phyloP scores from a whole-genome alignment of 202 grass and related monocot genomes.

The Hordeum pubiflorum region DNA sequence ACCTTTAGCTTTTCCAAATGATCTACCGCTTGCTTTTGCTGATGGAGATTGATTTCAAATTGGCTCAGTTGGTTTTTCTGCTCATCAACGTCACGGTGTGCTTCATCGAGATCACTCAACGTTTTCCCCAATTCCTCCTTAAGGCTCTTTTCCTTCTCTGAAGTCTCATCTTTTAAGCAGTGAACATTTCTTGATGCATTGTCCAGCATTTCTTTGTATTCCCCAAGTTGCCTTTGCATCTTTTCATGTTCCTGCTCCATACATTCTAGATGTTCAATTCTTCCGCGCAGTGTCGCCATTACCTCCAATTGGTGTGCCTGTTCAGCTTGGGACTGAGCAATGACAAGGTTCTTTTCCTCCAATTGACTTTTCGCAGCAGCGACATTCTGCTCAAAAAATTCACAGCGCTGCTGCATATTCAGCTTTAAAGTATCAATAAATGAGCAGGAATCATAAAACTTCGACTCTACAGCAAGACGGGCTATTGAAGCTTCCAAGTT shows the following conservation, averaged over 20 bases:
- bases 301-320: constrained; percentile 13
- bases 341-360: constrained; percentile 32
- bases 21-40: constrained; percentile 31
- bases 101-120: constrained; percentile 41
- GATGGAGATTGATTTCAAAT: constrained; percentile 32
- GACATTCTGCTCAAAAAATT: constrained; percentile 29
- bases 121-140: constrained; percentile 35
- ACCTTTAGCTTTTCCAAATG: constrained; percentile 32
- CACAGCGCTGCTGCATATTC: constrained; percentile 33
- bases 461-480: constrained; percentile 29
- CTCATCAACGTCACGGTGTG: constrained; percentile 37
- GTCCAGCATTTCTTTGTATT: constrained; percentile 50
- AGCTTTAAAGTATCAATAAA: constrained; percentile 24
- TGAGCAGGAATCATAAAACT: constrained; percentile 38
- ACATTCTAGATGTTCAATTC: constrained; percentile 37
- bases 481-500: constrained; percentile 33
- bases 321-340: constrained; percentile 38
- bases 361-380: constrained; percentile 30
- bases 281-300: constrained; percentile 25
- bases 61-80: constrained; percentile 35
- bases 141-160: constrained; percentile 38
- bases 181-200: constrained; percentile 35
- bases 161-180: constrained; percentile 40
- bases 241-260: constrained; percentile 33
- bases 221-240: constrained; percentile 38